phyloP scores from a whole-genome alignment of 148 eudicot species.

The Vaccinium darrowii region DNA sequence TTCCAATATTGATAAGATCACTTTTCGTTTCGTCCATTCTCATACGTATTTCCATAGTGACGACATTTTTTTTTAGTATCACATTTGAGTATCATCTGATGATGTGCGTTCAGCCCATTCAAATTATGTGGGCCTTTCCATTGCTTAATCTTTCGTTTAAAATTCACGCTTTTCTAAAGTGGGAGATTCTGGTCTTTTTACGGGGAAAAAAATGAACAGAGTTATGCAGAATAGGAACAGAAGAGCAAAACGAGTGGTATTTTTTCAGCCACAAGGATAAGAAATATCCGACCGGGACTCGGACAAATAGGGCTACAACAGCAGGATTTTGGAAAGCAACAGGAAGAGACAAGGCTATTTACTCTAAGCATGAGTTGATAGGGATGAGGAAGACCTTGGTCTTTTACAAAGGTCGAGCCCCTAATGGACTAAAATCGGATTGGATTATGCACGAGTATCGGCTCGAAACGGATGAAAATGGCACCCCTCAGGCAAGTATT shows the following conservation, averaged over 20 bases:
- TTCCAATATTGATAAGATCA: neutral
- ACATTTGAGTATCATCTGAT: neutral
- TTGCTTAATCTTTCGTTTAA: neutral
- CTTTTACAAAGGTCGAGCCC: conserved; percentile 80
- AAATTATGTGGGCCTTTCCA: neutral
- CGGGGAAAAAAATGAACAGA: conserved; percentile 32
- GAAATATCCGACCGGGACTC: conserved; percentile 86
- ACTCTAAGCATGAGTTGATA: conserved; percentile 66
- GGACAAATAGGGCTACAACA: conserved; percentile 81
- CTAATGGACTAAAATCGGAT: conserved; percentile 82
- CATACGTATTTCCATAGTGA: neutral
- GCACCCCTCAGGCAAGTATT: conserved; percentile 65
- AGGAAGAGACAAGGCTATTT: conserved; percentile 81
- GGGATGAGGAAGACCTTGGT: conserved; percentile 93
- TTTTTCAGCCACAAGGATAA: conserved; percentile 92
- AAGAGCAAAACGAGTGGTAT: conserved; percentile 82
- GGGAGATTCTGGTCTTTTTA: conserved; percentile 5
- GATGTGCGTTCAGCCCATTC: neutral
- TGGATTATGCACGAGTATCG: conserved; percentile 92
- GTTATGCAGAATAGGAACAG: conserved; percentile 66
- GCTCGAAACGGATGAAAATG: conserved; percentile 80
- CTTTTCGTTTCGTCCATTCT: neutral
- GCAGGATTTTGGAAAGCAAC: conserved; percentile 97
- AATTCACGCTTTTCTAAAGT: neutral
- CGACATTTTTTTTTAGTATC: no score